These are phyloP conservation scores for Lupinus albus DNA, from an alignment of 306 rosid genomes.

Conservation along the genomic window DNA sequence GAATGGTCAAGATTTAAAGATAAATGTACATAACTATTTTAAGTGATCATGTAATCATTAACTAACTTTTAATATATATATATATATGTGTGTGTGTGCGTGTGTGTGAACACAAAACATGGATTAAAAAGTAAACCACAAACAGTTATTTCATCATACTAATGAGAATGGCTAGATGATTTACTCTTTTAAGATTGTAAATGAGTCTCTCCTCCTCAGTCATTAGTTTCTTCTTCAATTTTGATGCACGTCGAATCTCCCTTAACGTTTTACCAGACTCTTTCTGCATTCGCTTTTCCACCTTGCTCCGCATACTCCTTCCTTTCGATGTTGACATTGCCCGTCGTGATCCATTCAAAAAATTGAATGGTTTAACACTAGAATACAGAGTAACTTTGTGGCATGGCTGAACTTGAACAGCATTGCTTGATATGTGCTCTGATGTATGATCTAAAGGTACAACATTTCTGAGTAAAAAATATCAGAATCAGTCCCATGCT, in stretches of 20 bases:
- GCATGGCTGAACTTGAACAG: conserved; percentile 38
- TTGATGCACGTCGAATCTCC: conserved; percentile 84
- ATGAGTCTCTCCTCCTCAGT: conserved; percentile 87
- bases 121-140: conserved; percentile 22
- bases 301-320: conserved; percentile 93
- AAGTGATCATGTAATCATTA: too few species aligned
- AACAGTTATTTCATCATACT: conserved; percentile 11
- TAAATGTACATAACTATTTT: too few species aligned
- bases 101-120: conserved; percentile 20
- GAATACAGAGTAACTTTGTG: conserved; percentile 43
- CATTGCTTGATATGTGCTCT: conserved; percentile 45
- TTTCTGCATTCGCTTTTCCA: conserved; percentile 83
- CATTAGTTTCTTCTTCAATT: conserved; percentile 87
- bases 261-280: conserved; percentile 90
- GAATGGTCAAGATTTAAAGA: too few species aligned
- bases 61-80: too few species aligned
- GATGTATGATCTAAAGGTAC: conserved; percentile 45
- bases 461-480: conserved; percentile 53
- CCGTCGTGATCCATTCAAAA: conserved; percentile 56
- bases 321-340: conserved; percentile 81
- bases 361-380: conserved; percentile 44
- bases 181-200: conserved; percentile 93
- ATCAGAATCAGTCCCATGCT: conserved; percentile 34
- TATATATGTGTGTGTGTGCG: too few species aligned
- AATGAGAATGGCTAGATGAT: conserved; percentile 27